A percentile compares a stretch with the other conserved stretches of the same genome.
Evolutionary conservation across 2,329 filamentous ascomycete species (phyloP).

Genomic region (Verticillium klebahnii): DNA sequence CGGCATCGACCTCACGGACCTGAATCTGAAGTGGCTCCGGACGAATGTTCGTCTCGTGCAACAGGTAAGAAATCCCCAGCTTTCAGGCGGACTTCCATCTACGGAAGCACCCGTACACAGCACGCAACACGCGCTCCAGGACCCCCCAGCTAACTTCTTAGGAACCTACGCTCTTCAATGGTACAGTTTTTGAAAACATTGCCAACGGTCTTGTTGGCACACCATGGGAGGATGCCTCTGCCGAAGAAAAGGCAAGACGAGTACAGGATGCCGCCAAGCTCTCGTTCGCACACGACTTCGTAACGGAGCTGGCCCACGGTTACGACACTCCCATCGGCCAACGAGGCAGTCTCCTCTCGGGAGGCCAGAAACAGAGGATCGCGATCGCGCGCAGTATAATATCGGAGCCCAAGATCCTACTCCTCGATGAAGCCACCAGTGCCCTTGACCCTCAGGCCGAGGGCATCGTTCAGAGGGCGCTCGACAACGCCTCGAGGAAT

Average conservation of each 20-base stretch:
- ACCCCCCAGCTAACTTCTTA: constrained; percentile 19
- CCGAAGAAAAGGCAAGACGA: constrained; percentile 29
- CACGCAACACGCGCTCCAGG: not conserved
- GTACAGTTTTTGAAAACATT: constrained; percentile 48
- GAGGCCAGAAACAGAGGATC: constrained; percentile 60
- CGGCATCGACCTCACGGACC: constrained; percentile 16
- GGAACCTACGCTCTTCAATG: constrained; percentile 51
- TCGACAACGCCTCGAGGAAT: constrained; percentile 42
- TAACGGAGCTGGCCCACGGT: constrained; percentile 28
- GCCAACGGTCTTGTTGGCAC: constrained; percentile 35
- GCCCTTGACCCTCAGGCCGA: constrained; percentile 57
- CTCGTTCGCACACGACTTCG: constrained; percentile 15
- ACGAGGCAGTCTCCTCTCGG: constrained; percentile 59
- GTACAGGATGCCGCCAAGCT: constrained; percentile 1
- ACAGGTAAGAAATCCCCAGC: constrained; percentile 1
- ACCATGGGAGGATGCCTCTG: constrained; percentile 28
- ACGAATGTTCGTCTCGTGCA: constrained; percentile 25
- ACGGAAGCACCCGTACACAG: no score
- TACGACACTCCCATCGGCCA: constrained; percentile 63
- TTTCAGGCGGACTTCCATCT: not conserved
- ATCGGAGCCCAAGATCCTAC: constrained; percentile 50
- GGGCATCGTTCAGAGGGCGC: constrained; percentile 41
- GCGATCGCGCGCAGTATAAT: constrained; percentile 55
- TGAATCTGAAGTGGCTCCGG: constrained; percentile 24
- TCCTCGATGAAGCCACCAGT: constrained; percentile 59